phyloP scores from a whole-genome alignment of 2,329 filamentous ascomycete species.

The Ophiostoma fasciatum region DNA sequence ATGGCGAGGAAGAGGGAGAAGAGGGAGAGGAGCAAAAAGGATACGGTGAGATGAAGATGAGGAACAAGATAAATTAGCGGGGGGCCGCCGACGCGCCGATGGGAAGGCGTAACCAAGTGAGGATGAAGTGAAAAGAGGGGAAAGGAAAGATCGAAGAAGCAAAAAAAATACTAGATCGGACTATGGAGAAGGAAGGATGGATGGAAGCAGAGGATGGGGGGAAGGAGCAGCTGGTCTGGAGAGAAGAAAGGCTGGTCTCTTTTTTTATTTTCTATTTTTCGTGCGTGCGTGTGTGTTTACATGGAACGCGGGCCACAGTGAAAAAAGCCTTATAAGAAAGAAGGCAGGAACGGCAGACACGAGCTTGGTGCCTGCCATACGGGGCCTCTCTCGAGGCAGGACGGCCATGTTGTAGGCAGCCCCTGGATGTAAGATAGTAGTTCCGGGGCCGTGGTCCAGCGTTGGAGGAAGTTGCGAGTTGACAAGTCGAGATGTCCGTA shows the following conservation, averaged over 20 bases:
- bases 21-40: background rate
- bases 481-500: conserved; percentile 4
- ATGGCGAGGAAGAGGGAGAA: background rate
- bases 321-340: no score
- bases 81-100: no score
- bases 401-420: no score
- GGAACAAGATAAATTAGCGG: background rate
- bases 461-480: conserved; percentile 39
- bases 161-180: no score
- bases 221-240: no score
- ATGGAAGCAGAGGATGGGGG: background rate
- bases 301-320: background rate
- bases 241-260: background rate
- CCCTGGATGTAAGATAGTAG: no score
- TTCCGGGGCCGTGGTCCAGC: conserved; percentile 31
- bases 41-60: no score
- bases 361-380: background rate
- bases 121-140: background rate
- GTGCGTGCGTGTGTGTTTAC: no score
- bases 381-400: background rate
- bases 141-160: background rate
- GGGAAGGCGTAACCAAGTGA: no score
- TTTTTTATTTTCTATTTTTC: background rate
- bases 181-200: background rate
- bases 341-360: background rate